Base-by-base conservation (phyloP, 768 basidiomycete genomes). In the Mycena vitilis region DNA sequence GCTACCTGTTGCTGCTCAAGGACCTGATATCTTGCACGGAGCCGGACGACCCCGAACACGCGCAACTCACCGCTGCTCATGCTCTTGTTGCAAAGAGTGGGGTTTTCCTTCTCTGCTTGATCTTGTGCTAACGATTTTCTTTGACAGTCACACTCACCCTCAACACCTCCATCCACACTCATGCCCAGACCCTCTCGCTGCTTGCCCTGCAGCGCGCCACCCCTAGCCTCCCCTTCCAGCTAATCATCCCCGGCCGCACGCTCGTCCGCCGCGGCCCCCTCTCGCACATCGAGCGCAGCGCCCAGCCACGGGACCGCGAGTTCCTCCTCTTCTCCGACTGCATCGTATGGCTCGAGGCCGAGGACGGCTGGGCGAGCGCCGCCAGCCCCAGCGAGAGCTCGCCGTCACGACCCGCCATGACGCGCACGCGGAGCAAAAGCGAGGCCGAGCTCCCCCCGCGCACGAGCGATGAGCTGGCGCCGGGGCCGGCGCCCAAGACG, bases 241-340 rank as follows among this genome's bases (percentile, higher is more conserved):
- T 98, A 59, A 86, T 97, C 71, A 78, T 83, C 0, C 95, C 96
- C 0, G 95, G 95, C 1, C 89, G 95, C n/a, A 86, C 82, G 0
- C 86, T 96, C 49, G 78, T 97, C 52, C 91, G 89, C 64, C 87
- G 92, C 15, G 91, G 90, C 0, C 71, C 84, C 1, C 81, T 94
- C 7, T 74, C 89, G 18, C 89, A 91, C 73, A 78, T 85, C 57
- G 88, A 88, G 74, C 78, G 81, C 30, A 85, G 85, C 69, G 85
- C 83, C 5, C 77, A 79, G 51, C 83, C 87, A 16, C 77, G 86
- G 58, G 85, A 87, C 65, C 84, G 91, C 42, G 91, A 93, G 70
- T 93, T 96, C 75, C 81, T 96, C 12, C 84, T 96, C 0, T 94
- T 96, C 76, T 92, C 90, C 16, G 95, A 96, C 78, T 89, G 89